phyloP scores from a whole-genome alignment of 495 filamentous ascomycete genomes.

The Penicillium alfredii region DNA sequence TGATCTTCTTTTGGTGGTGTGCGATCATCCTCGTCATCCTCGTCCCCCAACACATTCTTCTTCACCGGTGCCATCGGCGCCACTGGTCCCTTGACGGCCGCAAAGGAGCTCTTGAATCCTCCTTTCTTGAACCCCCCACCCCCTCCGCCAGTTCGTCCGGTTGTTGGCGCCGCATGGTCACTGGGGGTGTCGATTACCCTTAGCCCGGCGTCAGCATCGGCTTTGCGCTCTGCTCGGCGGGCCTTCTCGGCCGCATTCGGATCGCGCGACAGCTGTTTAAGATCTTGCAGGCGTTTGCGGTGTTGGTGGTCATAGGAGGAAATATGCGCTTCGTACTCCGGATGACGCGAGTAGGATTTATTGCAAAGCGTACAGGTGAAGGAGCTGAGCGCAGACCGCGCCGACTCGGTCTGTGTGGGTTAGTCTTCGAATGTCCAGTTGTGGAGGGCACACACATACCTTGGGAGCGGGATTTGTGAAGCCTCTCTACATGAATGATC shows the following conservation, averaged over 20 bases:
- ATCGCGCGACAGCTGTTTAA: constrained; percentile 55
- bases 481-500: constrained; percentile 26
- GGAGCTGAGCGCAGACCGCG: constrained; percentile 77
- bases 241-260: constrained; percentile 55
- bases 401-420: constrained; percentile 65
- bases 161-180: constrained; percentile 5
- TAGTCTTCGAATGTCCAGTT: background rate
- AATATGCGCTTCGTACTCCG: constrained; percentile 59
- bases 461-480: constrained; percentile 49
- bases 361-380: constrained; percentile 71
- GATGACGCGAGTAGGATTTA: constrained; percentile 56
- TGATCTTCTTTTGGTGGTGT: constrained; percentile 1
- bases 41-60: constrained; percentile 42
- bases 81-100: constrained; percentile 34
- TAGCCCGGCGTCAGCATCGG: constrained; percentile 50
- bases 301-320: constrained; percentile 58
- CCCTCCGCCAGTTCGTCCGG: constrained; percentile 10
- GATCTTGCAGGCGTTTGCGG: constrained; percentile 57
- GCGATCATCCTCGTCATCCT: constrained; percentile 31
- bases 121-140: constrained; percentile 56
- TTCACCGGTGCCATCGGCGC: constrained; percentile 25
- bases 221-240: constrained; percentile 63
- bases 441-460: constrained; percentile 18
- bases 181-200: constrained; percentile 30
- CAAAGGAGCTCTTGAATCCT: constrained; percentile 58